These are phyloP conservation scores for Coccomyxa sp. DNA, from an alignment of 139 green algal species.

Conservation along the genomic window DNA sequence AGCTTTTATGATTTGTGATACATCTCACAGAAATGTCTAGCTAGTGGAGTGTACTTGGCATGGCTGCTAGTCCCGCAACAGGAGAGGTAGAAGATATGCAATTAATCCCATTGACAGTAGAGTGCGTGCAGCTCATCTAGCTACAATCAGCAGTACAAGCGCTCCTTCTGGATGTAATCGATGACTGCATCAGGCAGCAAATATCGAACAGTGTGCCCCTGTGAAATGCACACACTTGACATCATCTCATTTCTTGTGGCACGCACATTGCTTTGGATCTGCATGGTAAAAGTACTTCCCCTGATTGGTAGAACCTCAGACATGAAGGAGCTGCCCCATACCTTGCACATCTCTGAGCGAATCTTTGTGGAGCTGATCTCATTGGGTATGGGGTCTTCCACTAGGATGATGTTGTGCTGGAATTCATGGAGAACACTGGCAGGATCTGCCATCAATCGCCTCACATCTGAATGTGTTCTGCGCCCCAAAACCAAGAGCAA, in stretches of 20 bases:
- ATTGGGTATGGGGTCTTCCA: conserved; percentile 34
- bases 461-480: conserved; percentile 4
- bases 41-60: neutral
- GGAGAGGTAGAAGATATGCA: neutral
- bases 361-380: conserved; percentile 40
- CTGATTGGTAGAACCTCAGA: neutral
- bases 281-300: neutral
- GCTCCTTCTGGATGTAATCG: conserved; percentile 30
- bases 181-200: conserved; percentile 27
- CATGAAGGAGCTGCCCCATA: neutral
- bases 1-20: neutral
- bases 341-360: conserved; percentile 26
- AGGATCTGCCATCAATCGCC: conserved; percentile 15
- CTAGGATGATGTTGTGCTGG: conserved; percentile 23
- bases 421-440: conserved; percentile 29
- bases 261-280: neutral
- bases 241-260: neutral
- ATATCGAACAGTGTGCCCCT: conserved; percentile 25
- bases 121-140: too few relatives aligned
- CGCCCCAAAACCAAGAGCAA: neutral
- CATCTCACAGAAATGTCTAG: neutral
- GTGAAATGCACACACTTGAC: neutral
- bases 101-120: neutral
- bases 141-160: conserved; percentile 23
- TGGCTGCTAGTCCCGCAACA: neutral